These are phyloP conservation scores for Acer saccharum DNA, from an alignment of 345 rosid species.

Conservation along the genomic window DNA sequence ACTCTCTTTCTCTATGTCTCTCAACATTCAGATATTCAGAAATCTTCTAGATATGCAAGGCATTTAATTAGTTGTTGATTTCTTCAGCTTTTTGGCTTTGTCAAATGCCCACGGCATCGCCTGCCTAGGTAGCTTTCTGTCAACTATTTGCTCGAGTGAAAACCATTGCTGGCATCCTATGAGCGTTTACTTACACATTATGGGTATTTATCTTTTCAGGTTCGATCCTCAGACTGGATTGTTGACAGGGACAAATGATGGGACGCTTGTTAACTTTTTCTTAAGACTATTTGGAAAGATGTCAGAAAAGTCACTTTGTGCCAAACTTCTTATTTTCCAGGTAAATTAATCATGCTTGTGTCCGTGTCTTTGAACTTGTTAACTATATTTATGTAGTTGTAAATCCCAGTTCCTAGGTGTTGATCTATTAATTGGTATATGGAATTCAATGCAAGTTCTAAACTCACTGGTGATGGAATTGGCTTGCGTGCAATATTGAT, in stretches of 20 bases:
- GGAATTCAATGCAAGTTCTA: neutral
- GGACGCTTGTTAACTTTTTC: conserved; percentile 85
- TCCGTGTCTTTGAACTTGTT: neutral
- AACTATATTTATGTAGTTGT: neutral
- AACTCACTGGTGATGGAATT: neutral
- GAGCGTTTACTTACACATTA: neutral
- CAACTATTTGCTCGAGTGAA: conserved; percentile 4
- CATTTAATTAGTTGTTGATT: conserved; percentile 31
- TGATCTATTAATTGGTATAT: neutral
- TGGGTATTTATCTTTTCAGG: conserved; percentile 38
- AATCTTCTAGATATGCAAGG: neutral
- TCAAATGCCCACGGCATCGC: conserved; percentile 93
- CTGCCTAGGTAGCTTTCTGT: conserved; percentile 67
- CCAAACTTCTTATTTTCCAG: conserved; percentile 86
- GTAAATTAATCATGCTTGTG: conserved; percentile 32
- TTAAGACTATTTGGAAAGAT: conserved; percentile 74
- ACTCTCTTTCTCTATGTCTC: conserved; percentile 16
- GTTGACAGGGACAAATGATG: conserved; percentile 89
- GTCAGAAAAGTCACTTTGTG: conserved; percentile 83
- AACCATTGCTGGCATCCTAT: neutral
- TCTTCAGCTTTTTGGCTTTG: conserved; percentile 78
- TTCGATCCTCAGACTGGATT: conserved; percentile 87
- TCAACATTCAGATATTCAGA: conserved; percentile 1
- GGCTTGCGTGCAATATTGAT: neutral
- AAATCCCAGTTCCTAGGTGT: neutral